Base-by-base conservation (phyloP, 2,329 filamentous ascomycete genomes). In the Rutstroemia sp. region DNA sequence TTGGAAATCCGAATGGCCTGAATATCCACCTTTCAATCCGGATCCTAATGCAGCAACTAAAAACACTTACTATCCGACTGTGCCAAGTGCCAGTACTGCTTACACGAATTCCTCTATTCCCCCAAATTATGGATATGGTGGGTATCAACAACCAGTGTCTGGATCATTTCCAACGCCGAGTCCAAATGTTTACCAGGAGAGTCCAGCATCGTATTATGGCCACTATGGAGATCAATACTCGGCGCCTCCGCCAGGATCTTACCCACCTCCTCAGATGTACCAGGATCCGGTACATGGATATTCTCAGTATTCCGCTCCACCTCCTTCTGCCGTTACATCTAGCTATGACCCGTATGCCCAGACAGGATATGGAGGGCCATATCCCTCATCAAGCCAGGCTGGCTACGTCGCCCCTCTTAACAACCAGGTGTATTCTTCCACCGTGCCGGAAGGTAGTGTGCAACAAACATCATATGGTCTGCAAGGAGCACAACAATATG, bases 1-100 rank as follows among this genome's bases (percentile, higher is more conserved):
- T 65, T 95, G 89, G 90, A 83, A 85, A 68, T 81, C 88, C 3
- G 86, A 90, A 68, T 95, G 89, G 90, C 88, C 89, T 44, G 80
- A 84, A 62, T 74, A 81, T 30, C 79, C 86, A n/a, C 88, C 87
- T 0, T 92, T 92, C 70, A 78, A 82, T 61, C 77, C 81, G 21
- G 78, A 87, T 62, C 81, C 82, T 55, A 74, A 74, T 54, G 57
- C 54, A 55, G 69, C 72, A 34, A 57, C 66, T 16, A 74, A 71
- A 52, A 53, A 58, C 19, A 52, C 64, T 30, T 69, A 68, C 52
- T 71, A 71, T 58, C 60, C 65, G 27, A 61, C 65, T 61, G 66
- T 64, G 38, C 66, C 70, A 57, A 63, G 57, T 55, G 67, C 66
- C 65, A 65, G 62, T 58, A 64, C 63, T 51, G 65, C 70, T 45